A percentile compares a stretch with the other conserved stretches of the same genome.
Conservation (phyloP, 2,329 filamentous ascomycete genomes). For the Stagonosporopsis vannaccii region DNA sequence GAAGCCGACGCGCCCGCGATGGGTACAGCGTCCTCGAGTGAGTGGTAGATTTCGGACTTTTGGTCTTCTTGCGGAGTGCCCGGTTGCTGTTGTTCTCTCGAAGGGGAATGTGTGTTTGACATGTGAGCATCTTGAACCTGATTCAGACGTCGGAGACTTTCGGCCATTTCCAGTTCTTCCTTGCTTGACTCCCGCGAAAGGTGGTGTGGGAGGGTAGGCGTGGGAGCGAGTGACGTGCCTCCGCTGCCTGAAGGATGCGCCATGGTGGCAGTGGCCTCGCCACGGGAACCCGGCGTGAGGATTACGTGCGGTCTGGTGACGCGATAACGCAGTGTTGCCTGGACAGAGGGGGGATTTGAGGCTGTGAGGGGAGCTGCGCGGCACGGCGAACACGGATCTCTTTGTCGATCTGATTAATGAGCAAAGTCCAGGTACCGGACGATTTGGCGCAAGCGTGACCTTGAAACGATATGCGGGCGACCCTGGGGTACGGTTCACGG, state of each 20-base stretch:
- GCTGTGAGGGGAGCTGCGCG: constrained; percentile 5
- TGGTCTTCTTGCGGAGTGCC: constrained; percentile 29
- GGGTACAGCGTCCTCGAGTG: constrained; percentile 49
- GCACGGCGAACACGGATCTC: not conserved
- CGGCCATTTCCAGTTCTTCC: constrained; percentile 59
- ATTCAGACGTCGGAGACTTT: constrained; percentile 54
- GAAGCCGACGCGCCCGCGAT: constrained; percentile 34
- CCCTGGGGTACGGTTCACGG: constrained; percentile 27
- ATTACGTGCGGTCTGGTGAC: constrained; percentile 11
- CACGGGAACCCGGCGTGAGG: constrained; percentile 15
- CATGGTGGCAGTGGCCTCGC: constrained; percentile 33
- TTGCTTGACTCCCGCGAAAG: constrained; percentile 55
- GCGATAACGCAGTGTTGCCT: constrained; percentile 33
- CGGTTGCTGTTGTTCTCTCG: constrained; percentile 28
- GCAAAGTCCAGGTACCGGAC: constrained; percentile 19
- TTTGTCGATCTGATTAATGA: constrained; percentile 22
- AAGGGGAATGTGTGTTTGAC: constrained; percentile 25
- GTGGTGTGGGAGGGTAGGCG: constrained; percentile 47
- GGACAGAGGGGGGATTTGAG: not conserved
- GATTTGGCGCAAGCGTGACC: constrained; percentile 37
- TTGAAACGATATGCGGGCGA: constrained; percentile 29
- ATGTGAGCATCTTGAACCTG: constrained; percentile 51
- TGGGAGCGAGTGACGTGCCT: constrained; percentile 48
- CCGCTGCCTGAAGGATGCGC: constrained; percentile 39
- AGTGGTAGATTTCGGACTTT: constrained; percentile 48